Evolutionary conservation across 2,329 filamentous ascomycete species (phyloP).

Genomic region (Blastomyces parvus): DNA sequence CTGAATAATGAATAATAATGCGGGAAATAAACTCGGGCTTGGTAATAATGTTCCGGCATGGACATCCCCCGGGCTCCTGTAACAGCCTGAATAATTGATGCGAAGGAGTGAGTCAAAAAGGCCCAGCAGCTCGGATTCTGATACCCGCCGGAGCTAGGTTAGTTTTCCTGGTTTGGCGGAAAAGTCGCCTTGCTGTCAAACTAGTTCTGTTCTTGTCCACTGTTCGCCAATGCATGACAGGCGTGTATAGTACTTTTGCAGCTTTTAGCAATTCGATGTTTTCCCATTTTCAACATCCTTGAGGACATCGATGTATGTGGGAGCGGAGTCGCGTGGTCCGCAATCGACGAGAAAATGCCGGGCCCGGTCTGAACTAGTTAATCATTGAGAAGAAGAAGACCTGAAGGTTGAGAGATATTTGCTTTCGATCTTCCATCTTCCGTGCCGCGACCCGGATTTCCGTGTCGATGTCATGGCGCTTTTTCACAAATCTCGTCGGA

Average conservation of each 20-base stretch:
- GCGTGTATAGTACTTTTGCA: too few relatives aligned
- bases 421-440: background rate
- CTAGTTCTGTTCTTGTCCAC: background rate
- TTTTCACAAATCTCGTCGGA: background rate
- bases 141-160: background rate
- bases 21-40: too few relatives aligned
- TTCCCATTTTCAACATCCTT: too few relatives aligned
- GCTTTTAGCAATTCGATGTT: too few relatives aligned
- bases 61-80: background rate
- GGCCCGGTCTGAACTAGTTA: background rate
- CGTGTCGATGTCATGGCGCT: background rate
- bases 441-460: background rate
- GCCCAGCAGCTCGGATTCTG: background rate
- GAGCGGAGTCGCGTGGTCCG: background rate
- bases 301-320: too few relatives aligned
- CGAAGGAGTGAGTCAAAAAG: background rate
- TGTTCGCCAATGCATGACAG: too few relatives aligned
- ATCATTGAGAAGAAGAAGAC: too few relatives aligned
- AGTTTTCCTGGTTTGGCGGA: background rate
- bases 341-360: background rate
- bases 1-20: too few relatives aligned
- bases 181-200: background rate
- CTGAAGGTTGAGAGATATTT: background rate
- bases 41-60: too few relatives aligned
- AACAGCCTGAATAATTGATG: background rate